phyloP scores from a whole-genome alignment of 768 basidiomycete genomes.

The Hemileccinum rubropunctum region DNA sequence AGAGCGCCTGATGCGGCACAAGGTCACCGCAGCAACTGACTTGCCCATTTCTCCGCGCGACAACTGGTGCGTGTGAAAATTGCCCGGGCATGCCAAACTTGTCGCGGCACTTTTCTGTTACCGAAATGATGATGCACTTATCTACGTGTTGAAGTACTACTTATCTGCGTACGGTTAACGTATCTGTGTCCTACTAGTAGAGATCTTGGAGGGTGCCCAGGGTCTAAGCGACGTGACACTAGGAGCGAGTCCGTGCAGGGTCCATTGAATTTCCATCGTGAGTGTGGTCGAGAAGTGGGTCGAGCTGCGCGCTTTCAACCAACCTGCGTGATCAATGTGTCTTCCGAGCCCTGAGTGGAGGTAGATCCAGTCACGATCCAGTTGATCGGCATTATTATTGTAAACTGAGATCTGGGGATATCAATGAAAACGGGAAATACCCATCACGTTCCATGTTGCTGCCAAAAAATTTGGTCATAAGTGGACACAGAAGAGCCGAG shows the following conservation, averaged over 20 bases:
- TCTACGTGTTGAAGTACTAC: too few relatives aligned
- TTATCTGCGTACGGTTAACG: too few relatives aligned
- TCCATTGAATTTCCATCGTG: neutral
- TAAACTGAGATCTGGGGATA: constrained; percentile 5
- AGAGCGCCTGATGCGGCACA: neutral
- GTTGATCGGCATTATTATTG: constrained; percentile 1
- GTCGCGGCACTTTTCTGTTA: neutral
- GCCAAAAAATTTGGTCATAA: constrained; percentile 1
- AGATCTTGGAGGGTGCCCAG: too few relatives aligned
- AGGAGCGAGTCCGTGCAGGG: neutral
- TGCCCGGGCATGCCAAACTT: neutral
- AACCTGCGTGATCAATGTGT: neutral
- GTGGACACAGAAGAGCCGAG: constrained; percentile 10
- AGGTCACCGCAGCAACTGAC: neutral
- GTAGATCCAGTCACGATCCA: neutral
- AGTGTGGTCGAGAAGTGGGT: neutral
- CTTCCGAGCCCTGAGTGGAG: neutral
- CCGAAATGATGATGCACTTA: neutral
- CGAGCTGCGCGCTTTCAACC: neutral
- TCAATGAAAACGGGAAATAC: neutral
- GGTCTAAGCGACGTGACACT: too few relatives aligned
- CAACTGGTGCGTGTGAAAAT: neutral
- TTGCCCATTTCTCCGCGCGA: neutral
- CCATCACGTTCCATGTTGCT: neutral
- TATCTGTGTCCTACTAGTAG: too few relatives aligned